A percentile compares a stretch with the other conserved stretches of the same genome.
phyloP scores from a whole-genome alignment of 768 basidiomycete genomes.

The Hortiboletus campestris region DNA sequence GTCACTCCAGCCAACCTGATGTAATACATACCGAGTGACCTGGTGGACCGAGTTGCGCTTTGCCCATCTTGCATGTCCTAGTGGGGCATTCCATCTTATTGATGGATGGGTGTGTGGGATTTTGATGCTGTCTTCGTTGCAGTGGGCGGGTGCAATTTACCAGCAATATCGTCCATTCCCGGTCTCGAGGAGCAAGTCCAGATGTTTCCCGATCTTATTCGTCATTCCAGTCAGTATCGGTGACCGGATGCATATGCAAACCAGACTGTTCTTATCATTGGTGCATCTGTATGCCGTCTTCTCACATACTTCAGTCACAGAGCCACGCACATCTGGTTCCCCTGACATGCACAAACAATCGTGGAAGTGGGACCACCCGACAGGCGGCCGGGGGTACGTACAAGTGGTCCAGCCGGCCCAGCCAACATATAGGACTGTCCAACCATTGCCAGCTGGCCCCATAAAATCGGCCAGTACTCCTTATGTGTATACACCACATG shows the following conservation, averaged over 20 bases:
- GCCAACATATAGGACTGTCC: too few relatives aligned
- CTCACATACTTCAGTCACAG: too few relatives aligned
- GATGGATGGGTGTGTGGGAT: background rate
- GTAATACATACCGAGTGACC: slow-evolving; percentile 27
- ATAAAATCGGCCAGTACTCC: too few relatives aligned
- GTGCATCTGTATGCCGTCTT: slow-evolving; percentile 20
- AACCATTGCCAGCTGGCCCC: too few relatives aligned
- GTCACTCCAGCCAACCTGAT: slow-evolving; percentile 5
- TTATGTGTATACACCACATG: too few relatives aligned
- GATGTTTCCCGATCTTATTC: slow-evolving; percentile 34
- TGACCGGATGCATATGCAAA: slow-evolving; percentile 35
- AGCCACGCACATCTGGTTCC: too few relatives aligned
- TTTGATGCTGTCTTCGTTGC: slow-evolving; percentile 15
- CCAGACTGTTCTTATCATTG: slow-evolving; percentile 43
- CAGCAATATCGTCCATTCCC: slow-evolving; percentile 11
- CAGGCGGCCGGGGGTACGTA: too few relatives aligned
- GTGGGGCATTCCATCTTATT: background rate
- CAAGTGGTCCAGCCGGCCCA: too few relatives aligned
- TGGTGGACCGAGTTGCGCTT: slow-evolving; percentile 22
- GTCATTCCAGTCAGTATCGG: too few relatives aligned
- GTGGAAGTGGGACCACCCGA: too few relatives aligned
- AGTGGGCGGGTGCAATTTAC: slow-evolving; percentile 6
- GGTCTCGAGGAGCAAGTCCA: slow-evolving; percentile 9
- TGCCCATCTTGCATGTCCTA: too few relatives aligned
- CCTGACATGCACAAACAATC: too few relatives aligned